Evolutionary conservation across 768 basidiomycete species (phyloP), one percentile per base, ranked within the genome.

Genomic region (Rhodotorula toruloides): DNA sequence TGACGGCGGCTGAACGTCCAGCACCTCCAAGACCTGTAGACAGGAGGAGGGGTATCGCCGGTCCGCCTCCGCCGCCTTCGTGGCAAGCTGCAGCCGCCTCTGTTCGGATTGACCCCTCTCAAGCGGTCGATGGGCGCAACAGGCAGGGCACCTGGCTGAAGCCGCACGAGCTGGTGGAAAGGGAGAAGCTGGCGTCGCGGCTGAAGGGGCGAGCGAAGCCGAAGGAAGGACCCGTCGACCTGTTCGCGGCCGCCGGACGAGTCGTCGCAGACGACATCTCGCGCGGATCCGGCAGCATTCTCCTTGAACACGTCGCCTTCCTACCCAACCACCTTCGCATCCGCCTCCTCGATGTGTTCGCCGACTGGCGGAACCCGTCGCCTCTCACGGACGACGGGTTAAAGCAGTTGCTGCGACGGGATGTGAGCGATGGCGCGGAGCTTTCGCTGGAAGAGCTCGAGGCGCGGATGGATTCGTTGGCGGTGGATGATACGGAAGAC

Each of bases 251-350:
- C 17, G 55, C 61, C 2, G 61, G 56, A 5, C 4, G 32, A 17
- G 58, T 54, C 13, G 25, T 63, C 25, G 61, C 61, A 11, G n/a
- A 16, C 10, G 61, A 63, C 29, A 52, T 68, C 22, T 44, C 67
- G 14, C 32, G 3, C 13, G 58, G 53, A 17, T 21, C 36, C 25
- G 27, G 36, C 19, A n/a, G 57, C 14, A 25, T 59, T 16, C 47
- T 63, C 13, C 46, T 63, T 32, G 61, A 59, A 25, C 47, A 63
- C 32, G 42, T 68, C 10, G 58, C 44, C 2, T 68, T 44, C 53
- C 42, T 68, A 8, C 67, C 67, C 17, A 46, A 40, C 6, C 53
- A 59, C 46, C 32, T 68, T 22, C 46, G 61, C 3, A 9, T 63
- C 17, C 37, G 61, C 5, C 27, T 68, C 16, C 40, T 68, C 48